Conservation (phyloP, 805 yeast genomes). For the Vanderwaltozyma verrucispora region DNA sequence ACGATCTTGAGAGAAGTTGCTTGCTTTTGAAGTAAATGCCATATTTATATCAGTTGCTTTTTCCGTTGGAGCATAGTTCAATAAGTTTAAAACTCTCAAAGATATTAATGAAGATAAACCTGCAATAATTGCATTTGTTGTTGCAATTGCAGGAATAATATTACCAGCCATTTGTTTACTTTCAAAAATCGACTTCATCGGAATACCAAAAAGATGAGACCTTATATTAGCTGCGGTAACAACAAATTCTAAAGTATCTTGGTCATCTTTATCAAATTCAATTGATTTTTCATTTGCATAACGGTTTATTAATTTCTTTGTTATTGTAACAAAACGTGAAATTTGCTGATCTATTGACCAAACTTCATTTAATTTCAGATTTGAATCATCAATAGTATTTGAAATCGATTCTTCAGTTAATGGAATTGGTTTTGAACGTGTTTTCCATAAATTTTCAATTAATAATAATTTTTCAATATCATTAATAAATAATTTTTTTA, state of each 20-base stretch:
- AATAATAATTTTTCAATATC: slow-evolving; percentile 68
- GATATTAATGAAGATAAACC: slow-evolving; percentile 78
- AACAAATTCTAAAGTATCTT: slow-evolving; percentile 81
- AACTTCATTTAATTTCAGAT: slow-evolving; percentile 26
- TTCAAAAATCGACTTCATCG: slow-evolving; percentile 67
- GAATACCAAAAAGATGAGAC: slow-evolving; percentile 59
- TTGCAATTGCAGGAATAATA: slow-evolving; percentile 96
- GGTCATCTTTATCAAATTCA: slow-evolving; percentile 90
- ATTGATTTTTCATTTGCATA: slow-evolving; percentile 31
- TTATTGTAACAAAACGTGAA: slow-evolving; percentile 42
- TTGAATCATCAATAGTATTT: slow-evolving; percentile 4
- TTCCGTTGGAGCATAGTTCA: slow-evolving; percentile 24
- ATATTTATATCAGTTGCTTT: slow-evolving; percentile 32
- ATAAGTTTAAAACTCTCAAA: slow-evolving; percentile 37
- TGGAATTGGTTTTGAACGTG: slow-evolving; percentile 59
- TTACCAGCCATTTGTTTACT: slow-evolving; percentile 94
- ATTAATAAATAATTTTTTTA: slow-evolving; percentile 50
- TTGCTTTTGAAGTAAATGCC: slow-evolving; percentile 43
- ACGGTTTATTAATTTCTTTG: slow-evolving; percentile 42
- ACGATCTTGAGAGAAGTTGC: slow-evolving; percentile 36
- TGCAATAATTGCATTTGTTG: slow-evolving; percentile 91
- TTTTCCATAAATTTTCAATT: slow-evolving; percentile 72
- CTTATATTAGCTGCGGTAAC: slow-evolving; percentile 76
- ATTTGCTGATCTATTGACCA: slow-evolving; percentile 63
- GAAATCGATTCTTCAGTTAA: slow-evolving; percentile 28